A percentile compares a stretch with the other conserved stretches of the same genome.
Conservation (phyloP, 768 basidiomycete genomes). For the Sporobolomyces roseus region DNA sequence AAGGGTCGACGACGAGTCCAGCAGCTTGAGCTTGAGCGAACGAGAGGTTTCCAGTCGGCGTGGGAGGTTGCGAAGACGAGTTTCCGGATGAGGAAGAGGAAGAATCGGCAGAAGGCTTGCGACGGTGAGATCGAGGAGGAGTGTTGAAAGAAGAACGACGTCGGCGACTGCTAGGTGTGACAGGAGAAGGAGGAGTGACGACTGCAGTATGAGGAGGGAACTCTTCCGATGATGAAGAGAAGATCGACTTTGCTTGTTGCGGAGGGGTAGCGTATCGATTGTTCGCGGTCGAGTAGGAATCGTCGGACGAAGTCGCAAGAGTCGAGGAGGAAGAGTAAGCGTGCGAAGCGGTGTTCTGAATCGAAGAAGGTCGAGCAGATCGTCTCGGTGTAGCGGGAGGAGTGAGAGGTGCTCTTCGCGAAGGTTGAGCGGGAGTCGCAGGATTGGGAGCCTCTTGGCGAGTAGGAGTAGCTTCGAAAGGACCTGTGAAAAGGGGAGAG, state of each 20-base stretch:
- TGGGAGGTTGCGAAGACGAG: slow-evolving; percentile 31
- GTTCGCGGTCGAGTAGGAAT: slow-evolving; percentile 1
- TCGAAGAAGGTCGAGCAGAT: slow-evolving; percentile 2
- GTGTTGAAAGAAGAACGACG: slow-evolving; percentile 17
- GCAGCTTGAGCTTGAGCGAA: slow-evolving; percentile 1
- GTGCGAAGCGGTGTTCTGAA: background rate
- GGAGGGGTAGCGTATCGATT: slow-evolving; percentile 26
- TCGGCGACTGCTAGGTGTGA: slow-evolving; percentile 19
- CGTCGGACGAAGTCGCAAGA: slow-evolving; percentile 9
- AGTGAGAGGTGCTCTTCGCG: slow-evolving; percentile 25
- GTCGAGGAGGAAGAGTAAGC: slow-evolving; percentile 17
- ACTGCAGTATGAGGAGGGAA: background rate
- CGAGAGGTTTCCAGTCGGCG: slow-evolving; percentile 17
- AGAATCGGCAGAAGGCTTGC: slow-evolving; percentile 25
- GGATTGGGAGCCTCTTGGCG: background rate
- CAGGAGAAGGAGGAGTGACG: slow-evolving; percentile 32
- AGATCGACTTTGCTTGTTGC: background rate
- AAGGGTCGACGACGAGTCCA: too few relatives aligned
- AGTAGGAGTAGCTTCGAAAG: slow-evolving; percentile 7
- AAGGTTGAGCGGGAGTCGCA: slow-evolving; percentile 20
- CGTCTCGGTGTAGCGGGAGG: slow-evolving; percentile 36
- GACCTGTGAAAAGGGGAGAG: background rate
- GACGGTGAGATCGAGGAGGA: slow-evolving; percentile 16
- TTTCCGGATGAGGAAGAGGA: slow-evolving; percentile 31
- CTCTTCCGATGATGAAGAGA: slow-evolving; percentile 15